These are phyloP conservation scores for Peronospora belbahrii DNA, from an alignment of 352 stramenopile species.

Conservation along the genomic window DNA sequence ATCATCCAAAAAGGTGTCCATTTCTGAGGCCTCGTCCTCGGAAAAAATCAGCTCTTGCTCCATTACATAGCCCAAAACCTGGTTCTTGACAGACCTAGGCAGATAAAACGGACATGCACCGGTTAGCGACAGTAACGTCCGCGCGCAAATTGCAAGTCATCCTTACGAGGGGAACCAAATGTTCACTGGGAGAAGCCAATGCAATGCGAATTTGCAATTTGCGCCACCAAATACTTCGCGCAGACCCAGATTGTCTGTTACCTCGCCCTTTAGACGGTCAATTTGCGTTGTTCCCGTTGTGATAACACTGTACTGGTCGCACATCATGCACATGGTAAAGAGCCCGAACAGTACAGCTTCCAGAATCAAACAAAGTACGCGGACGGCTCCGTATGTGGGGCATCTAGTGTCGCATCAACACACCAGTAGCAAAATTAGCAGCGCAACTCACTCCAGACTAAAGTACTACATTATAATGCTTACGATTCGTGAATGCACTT, in stretches of 20 bases:
- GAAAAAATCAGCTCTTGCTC: constrained; percentile 60
- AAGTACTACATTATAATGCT: constrained; percentile 5
- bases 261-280: constrained; percentile 92
- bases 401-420: constrained; percentile 32
- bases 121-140: neutral
- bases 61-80: constrained; percentile 76
- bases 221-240: constrained; percentile 77
- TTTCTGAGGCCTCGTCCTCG: constrained; percentile 67
- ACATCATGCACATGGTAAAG: constrained; percentile 98
- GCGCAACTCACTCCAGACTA: neutral
- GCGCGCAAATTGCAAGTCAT: neutral
- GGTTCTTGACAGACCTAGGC: constrained; percentile 67
- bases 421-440: constrained; percentile 6
- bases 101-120: constrained; percentile 3
- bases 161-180: constrained; percentile 83
- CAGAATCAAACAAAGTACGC: constrained; percentile 80
- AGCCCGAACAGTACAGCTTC: constrained; percentile 94
- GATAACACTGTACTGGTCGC: constrained; percentile 97
- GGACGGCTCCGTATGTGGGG: constrained; percentile 62
- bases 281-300: constrained; percentile 95
- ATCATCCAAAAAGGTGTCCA: constrained; percentile 63
- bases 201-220: constrained; percentile 44
- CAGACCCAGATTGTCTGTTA: constrained; percentile 59
- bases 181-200: constrained; percentile 81
- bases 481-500: constrained; percentile 82